Conservation (phyloP, 2,329 filamentous ascomycete genomes). For the Piedraia hortae region DNA sequence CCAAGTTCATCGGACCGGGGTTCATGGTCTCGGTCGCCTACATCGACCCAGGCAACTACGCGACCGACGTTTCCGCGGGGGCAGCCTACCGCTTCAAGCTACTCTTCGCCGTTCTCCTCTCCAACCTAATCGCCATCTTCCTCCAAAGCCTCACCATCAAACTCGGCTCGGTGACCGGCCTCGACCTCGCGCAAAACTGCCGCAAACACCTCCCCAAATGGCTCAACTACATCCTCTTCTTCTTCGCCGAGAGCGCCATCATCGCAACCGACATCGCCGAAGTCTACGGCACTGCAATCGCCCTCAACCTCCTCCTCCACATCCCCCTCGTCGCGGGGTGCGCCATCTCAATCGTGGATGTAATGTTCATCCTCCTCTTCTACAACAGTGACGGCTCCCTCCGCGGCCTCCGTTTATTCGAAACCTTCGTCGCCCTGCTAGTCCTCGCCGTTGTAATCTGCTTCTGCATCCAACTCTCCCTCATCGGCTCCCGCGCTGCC, state of each 20-base stretch:
- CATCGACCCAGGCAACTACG: constrained; percentile 32
- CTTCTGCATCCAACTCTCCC: constrained; percentile 40
- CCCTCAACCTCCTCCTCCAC: constrained; percentile 31
- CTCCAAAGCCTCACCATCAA: constrained; percentile 39
- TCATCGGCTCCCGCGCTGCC: constrained; percentile 25
- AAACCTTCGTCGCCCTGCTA: constrained; percentile 32
- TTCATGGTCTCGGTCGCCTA: constrained; percentile 30
- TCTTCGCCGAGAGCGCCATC: constrained; percentile 28
- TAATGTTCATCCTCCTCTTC: constrained; percentile 38
- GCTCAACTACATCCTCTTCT: constrained; percentile 26
- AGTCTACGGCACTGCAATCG: constrained; percentile 44
- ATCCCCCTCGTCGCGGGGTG: constrained; percentile 40
- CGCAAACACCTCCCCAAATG: constrained; percentile 23
- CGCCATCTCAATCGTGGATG: constrained; percentile 39
- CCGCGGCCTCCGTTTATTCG: constrained; percentile 32
- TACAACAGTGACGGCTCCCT: constrained; percentile 32
- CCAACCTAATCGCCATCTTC: constrained; percentile 44
- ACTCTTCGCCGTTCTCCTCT: constrained; percentile 39
- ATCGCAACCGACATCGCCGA: constrained; percentile 32
- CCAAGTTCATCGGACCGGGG: constrained; percentile 34
- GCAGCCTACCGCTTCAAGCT: constrained; percentile 36
- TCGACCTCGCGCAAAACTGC: constrained; percentile 23
- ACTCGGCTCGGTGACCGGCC: constrained; percentile 22
- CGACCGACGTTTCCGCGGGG: constrained; percentile 41
- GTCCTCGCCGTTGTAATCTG: constrained; percentile 43